Evolutionary conservation across 331 rosid genomes (phyloP).

Genomic region (Ulmus americana): DNA sequence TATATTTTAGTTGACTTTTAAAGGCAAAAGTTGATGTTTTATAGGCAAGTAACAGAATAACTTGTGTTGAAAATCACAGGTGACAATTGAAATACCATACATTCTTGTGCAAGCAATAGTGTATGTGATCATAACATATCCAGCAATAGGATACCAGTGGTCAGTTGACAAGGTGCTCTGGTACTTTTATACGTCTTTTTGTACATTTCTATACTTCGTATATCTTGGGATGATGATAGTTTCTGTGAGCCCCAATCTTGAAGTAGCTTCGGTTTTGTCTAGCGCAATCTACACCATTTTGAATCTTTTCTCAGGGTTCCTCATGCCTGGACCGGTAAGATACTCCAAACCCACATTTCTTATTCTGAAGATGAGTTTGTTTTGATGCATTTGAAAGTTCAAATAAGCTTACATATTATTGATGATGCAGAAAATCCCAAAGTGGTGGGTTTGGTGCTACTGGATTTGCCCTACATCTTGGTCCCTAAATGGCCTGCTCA

Average conservation of each 20-base stretch:
- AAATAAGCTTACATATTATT: not conserved
- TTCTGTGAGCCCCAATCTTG: slow-evolving; percentile 22
- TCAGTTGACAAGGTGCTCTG: slow-evolving; percentile 29
- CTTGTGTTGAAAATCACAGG: slow-evolving; percentile 15
- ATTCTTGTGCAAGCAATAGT: slow-evolving; percentile 34
- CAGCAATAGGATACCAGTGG: slow-evolving; percentile 26
- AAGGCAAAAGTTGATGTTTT: not conserved
- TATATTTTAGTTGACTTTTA: too few relatives aligned
- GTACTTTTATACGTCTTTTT: slow-evolving; percentile 24
- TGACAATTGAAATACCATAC: slow-evolving; percentile 32
- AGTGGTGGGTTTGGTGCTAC: slow-evolving; percentile 34
- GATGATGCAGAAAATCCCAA: slow-evolving; percentile 26
- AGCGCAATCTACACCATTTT: slow-evolving; percentile 23
- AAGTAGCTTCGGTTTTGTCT: slow-evolving; percentile 20
- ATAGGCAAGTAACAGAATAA: not conserved
- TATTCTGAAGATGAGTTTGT: not conserved
- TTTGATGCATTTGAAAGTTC: not conserved
- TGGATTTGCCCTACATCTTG: slow-evolving; percentile 29
- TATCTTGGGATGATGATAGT: slow-evolving; percentile 34
- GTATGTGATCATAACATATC: slow-evolving; percentile 28
- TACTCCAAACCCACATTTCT: not conserved
- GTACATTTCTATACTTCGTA: slow-evolving; percentile 23
- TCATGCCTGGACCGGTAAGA: slow-evolving; percentile 24
- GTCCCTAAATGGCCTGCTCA: slow-evolving; percentile 26
- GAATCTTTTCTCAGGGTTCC: slow-evolving; percentile 28